Evolutionary conservation across 306 rosid genomes (phyloP).

Genomic region (Vigna mungo): DNA sequence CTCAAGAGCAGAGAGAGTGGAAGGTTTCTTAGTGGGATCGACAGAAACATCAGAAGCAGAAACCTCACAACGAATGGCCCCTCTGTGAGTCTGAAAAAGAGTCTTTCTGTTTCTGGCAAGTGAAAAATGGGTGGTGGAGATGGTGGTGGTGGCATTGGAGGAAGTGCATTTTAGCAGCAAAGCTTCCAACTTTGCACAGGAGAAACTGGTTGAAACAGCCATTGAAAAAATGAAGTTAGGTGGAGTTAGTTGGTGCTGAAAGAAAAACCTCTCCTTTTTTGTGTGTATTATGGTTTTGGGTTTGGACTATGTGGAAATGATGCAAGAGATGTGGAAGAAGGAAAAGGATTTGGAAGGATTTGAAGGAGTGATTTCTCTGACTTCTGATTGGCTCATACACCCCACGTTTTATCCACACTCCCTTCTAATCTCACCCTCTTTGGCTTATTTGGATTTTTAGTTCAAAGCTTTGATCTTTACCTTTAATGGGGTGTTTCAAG

Average conservation of each 20-base stretch:
- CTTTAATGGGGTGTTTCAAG: neutral
- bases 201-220: constrained; percentile 70
- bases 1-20: constrained; percentile 72
- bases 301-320: constrained; percentile 39
- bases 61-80: constrained; percentile 64
- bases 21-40: constrained; percentile 45
- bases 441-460: neutral
- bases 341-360: constrained; percentile 39
- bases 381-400: constrained; percentile 67
- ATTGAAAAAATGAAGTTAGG: constrained; percentile 40
- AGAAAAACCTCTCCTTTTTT: neutral
- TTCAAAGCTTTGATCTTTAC: too few species aligned
- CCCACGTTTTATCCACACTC: constrained; percentile 92
- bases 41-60: constrained; percentile 54
- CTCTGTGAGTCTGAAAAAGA: constrained; percentile 48
- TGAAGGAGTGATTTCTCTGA: constrained; percentile 61
- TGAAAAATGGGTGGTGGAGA: constrained; percentile 44
- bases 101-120: constrained; percentile 48
- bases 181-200: constrained; percentile 60
- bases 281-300: neutral
- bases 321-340: constrained; percentile 43
- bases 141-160: constrained; percentile 20
- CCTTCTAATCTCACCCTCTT: constrained; percentile 28
- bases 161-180: constrained; percentile 57
- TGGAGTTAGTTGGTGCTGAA: constrained; percentile 6